Base-by-base conservation (phyloP, 1,284 basidiomycete species). In the Leucoagaricus sp. region DNA sequence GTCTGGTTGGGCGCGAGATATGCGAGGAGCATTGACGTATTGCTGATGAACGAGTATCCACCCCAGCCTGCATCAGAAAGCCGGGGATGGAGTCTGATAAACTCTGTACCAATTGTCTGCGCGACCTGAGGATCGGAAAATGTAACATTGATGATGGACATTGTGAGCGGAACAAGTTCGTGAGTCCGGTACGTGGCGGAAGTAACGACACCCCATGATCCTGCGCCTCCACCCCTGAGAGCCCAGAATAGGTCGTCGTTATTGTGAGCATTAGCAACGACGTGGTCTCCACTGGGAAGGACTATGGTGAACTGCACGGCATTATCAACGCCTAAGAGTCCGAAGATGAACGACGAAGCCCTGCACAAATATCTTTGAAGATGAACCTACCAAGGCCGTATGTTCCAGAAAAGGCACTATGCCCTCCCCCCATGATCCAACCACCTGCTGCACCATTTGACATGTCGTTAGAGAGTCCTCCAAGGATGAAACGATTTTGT, bases 201-300 rank as follows among this genome's bases (percentile, higher is more conserved):
- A 62, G 0, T 80, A 78, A 75, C 78, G 82, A 67, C 80, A 82
- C 75, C 78, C 57, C 67, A 80, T 4, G 76, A 79, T 2, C 75
- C 69, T 8, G 78, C 79, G 3, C 81, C 81, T 0, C 81, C 81
- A 0, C 81, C 82, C 26, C 78, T 73, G 47, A 84, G 63, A 0
- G 81, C 81, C 75, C 79, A 83, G 66, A 81, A 83, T 4, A 82
- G 67, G 57, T 79, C 75, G 0, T 67, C 4, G 60, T 78, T 68
- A n/a, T 65, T 60, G 58, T 70, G 64, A 2, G 65, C 59, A 58
- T 79, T 79, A 17, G 67, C 75, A n/a, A 64, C 69, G 34, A 74
- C 61, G 42, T 67, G 62, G 3, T 66, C 58, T 9, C 77, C 78
- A 33, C 66, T 62, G 1, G 77, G 65, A 8, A 69, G 72, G 23